Conservation (phyloP, 306 rosid genomes). For the Trifolium pratense region DNA sequence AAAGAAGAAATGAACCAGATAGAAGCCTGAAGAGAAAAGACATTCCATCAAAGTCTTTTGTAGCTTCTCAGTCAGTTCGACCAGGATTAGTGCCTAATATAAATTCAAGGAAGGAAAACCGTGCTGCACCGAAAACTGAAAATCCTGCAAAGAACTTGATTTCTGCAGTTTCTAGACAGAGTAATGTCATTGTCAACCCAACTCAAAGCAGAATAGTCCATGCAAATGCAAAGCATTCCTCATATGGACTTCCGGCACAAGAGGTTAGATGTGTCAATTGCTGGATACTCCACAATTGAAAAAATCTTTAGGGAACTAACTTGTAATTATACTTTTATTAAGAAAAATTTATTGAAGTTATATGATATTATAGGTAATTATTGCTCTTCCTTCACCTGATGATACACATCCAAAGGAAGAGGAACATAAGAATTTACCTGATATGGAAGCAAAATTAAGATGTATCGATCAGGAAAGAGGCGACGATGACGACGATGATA, state of each 20-base stretch:
- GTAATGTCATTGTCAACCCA: conserved; percentile 35
- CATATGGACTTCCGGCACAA: conserved; percentile 48
- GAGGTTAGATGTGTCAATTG: conserved; percentile 56
- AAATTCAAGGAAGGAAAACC: conserved; percentile 42
- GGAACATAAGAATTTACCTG: conserved; percentile 39
- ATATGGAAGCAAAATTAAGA: conserved; percentile 51
- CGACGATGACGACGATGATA: conserved; percentile 37
- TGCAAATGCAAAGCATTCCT: conserved; percentile 47
- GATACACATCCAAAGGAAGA: conserved; percentile 42
- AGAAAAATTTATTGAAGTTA: conserved; percentile 45
- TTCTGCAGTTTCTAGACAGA: conserved; percentile 54
- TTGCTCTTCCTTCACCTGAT: conserved; percentile 47
- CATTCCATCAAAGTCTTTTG: conserved; percentile 37
- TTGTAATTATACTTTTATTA: conserved; percentile 35
- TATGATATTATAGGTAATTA: conserved; percentile 56
- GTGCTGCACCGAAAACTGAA: conserved; percentile 45
- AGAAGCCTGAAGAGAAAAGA: conserved; percentile 53
- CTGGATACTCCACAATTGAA: conserved; percentile 31
- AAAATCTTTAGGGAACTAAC: conserved; percentile 35
- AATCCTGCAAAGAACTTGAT: conserved; percentile 44
- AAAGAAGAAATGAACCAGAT: conserved; percentile 40
- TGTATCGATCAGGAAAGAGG: conserved; percentile 50
- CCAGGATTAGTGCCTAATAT: conserved; percentile 36
- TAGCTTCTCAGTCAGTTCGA: conserved; percentile 39
- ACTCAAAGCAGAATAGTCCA: conserved; percentile 49